Base-by-base conservation (phyloP, 1,284 basidiomycete genomes). In the Volvariella volvacea region DNA sequence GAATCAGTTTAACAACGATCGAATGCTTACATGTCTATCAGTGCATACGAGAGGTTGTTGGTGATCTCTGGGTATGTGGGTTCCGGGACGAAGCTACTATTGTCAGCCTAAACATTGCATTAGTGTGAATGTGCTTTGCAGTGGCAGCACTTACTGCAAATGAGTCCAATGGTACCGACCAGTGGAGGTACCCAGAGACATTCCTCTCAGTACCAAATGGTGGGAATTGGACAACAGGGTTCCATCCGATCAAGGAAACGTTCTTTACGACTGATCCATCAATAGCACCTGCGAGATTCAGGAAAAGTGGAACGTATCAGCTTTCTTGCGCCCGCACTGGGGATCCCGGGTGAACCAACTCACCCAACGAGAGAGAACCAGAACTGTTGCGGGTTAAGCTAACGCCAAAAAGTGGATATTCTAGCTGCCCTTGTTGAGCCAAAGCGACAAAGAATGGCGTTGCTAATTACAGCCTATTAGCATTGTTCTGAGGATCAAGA, bases 121-220 rank as follows among this genome's bases (percentile, higher is more conserved):
- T 49, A 37, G 38, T 8, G 17, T 41, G 16, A 49, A 50, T 40
- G 44, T 7, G 12, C 38, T 7, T 16, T 16, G 16, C 39, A 7
- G 9, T 3, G 30, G 31, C 32, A 41, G 25, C 39, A 54, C 71
- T 43, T 52, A 91, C 81, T 25, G 74, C 70, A 41, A 92, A 68
- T 20, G 66, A 64, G 0, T 71, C 61, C 32, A 94, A 61, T 3
- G 77, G 76, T 41, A 92, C 74, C 0, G 80, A 74, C 91, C 91
- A 94, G 50, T 86, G 83, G 22, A 92, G 69, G 56, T 92, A 93
- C 51, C 80, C 83, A 0, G 86, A 80, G 12, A 67, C 58, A 51
- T 79, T 82, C 48, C 63, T 72, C 48, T 76, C 73, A 1, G 62
- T 58, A 3, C 65, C 68, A 46, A 83, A 66, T 2, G 86, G 86